A percentile compares a stretch with the other conserved stretches of the same genome.
Conservation (phyloP, 2,329 filamentous ascomycete genomes). For the Diplodia seriata region DNA sequence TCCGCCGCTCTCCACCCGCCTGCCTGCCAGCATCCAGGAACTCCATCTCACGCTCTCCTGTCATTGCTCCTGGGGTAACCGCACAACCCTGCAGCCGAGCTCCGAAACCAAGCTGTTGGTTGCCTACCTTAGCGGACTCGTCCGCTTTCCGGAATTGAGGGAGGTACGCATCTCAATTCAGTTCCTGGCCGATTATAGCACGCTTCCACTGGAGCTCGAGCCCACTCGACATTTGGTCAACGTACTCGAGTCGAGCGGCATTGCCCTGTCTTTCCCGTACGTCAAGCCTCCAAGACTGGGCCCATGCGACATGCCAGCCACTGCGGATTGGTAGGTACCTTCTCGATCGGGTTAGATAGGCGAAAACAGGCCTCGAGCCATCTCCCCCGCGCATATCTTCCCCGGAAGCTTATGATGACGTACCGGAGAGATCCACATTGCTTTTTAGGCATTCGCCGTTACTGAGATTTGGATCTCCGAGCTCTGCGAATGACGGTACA, state of each 20-base stretch:
- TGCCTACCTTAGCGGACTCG: not conserved
- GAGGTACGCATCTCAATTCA: not conserved
- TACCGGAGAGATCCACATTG: not conserved
- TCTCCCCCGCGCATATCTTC: constrained; percentile 4
- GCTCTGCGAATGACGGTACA: not conserved
- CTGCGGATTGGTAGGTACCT: not conserved
- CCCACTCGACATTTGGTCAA: not conserved
- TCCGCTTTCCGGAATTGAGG: not conserved
- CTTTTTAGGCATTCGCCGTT: not conserved
- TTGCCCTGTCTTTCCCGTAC: not conserved
- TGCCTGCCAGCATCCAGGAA: not conserved
- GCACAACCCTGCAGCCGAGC: not conserved
- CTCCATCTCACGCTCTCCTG: not conserved
- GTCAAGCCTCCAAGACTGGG: too few relatives aligned
- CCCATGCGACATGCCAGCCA: not conserved
- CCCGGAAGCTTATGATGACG: not conserved
- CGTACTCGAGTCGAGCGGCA: not conserved
- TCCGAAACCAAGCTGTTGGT: not conserved
- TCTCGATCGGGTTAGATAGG: not conserved
- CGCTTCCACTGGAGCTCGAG: not conserved
- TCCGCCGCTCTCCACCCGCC: not conserved
- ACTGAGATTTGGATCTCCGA: not conserved
- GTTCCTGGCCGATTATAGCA: too few relatives aligned
- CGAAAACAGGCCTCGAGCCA: not conserved
- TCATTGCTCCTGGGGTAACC: constrained; percentile 3